Base-by-base conservation (phyloP, 2,329 filamentous ascomycete species). In the Cordyceps farinosa region DNA sequence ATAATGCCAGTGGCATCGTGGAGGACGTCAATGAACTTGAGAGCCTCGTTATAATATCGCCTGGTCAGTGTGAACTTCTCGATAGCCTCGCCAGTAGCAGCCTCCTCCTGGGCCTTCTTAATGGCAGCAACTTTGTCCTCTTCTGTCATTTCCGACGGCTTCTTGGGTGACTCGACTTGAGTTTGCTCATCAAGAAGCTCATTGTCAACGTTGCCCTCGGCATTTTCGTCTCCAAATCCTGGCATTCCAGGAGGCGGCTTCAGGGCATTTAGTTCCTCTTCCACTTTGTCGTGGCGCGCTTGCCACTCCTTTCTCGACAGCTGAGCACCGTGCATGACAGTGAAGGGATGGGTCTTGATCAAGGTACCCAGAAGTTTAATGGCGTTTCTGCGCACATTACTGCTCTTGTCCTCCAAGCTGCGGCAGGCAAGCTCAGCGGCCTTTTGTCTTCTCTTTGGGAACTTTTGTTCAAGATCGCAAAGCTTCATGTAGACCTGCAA, bases 361-460 rank as follows among this genome's bases (percentile, higher is more conserved):
- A 99, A 81, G 50, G 90, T 90, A 6, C 89, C 90, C 1, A 99
- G 82, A 7, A 99, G 80, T 76, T 97, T 98, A 74, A 99, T 95
- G 2, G 95, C 93, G 73, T 98, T 98, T 64, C 93, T 86, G 66
- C 95, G 86, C 38, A 99, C 95, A 70, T 98, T 96, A 76, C 95
- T 99, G 78, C 94, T 98, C 82, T 96, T 98, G 78, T 99, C 96
- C 75, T 97, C 91, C 3, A 99, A 81, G 74, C 94, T 98, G 69
- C 91, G 86, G 63, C 90, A 88, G 1, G 95, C 93, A 32, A 97
- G 81, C 73, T 97, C 92, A 1, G 94, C 90, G 4, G 90, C 94
- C 71, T 85, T 90, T 74, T 97, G 93, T 65, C 95, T 84, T 62
- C 93, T 85, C 77, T 97, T 97, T 44, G 93, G 92, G 70, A 96